A percentile compares a stretch with the other conserved stretches of the same genome.
Evolutionary conservation across 164 flowering plant species (phyloP).

Genomic region (Sextonia rubra): DNA sequence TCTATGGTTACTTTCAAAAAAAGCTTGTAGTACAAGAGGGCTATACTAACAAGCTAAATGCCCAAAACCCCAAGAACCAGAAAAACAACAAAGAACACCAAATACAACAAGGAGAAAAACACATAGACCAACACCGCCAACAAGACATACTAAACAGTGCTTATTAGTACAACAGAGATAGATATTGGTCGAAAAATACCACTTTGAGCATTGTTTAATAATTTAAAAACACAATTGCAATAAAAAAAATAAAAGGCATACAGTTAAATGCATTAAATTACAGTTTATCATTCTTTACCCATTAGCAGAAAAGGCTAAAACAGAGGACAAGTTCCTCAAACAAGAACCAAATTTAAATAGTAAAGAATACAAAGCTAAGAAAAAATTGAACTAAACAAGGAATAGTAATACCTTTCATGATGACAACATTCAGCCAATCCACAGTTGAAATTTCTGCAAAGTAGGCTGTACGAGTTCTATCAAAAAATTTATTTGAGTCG

Average conservation of each 20-base stretch:
- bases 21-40: too few species aligned
- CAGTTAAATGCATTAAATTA: too few species aligned
- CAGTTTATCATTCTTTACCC: neutral
- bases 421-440: constrained; percentile 92
- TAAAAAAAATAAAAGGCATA: neutral
- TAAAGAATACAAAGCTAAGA: neutral
- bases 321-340: neutral
- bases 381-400: neutral
- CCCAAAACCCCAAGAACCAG: too few species aligned
- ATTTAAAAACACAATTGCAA: neutral
- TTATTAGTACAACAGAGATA: too few species aligned
- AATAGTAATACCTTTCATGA: constrained; percentile 60
- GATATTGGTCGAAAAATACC: too few species aligned
- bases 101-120: too few species aligned
- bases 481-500: constrained; percentile 10
- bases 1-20: too few species aligned
- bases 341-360: neutral
- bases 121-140: too few species aligned
- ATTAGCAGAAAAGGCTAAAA: neutral
- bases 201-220: neutral
- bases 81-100: too few species aligned
- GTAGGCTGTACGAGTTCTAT: constrained; percentile 73
- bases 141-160: too few species aligned
- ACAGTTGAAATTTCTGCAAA: constrained; percentile 72
- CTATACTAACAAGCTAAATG: too few species aligned